A percentile compares a stretch with the other conserved stretches of the same genome.
Conservation (phyloP, 805 yeast genomes). For the Cyberlindnera saturnus region DNA sequence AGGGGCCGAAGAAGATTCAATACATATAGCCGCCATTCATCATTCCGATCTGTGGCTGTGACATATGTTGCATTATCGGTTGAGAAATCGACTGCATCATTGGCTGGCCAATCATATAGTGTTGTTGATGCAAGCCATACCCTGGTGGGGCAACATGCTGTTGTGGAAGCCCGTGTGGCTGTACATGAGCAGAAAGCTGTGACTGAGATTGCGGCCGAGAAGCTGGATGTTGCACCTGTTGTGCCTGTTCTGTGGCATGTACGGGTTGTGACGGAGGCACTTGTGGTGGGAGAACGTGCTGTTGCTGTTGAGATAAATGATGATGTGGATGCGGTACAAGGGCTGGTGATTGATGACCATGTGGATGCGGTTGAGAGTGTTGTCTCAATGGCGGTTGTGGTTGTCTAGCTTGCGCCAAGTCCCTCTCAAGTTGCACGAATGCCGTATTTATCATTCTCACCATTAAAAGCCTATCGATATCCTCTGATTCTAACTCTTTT, state of each 20-base stretch:
- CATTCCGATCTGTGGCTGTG: too few species aligned
- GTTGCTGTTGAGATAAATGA: not conserved
- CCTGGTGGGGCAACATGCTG: not conserved
- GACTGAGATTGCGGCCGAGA: too few species aligned
- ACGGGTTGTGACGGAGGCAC: not conserved
- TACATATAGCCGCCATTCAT: too few species aligned
- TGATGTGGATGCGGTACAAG: too few species aligned
- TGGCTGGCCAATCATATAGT: not conserved
- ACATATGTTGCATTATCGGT: too few species aligned
- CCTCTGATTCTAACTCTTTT: conserved; percentile 13
- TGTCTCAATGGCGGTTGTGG: not conserved
- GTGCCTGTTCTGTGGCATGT: not conserved
- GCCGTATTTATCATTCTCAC: conserved; percentile 16
- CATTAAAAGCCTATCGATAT: conserved; percentile 5
- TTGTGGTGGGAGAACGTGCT: not conserved
- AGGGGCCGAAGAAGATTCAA: too few species aligned
- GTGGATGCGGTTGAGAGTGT: too few species aligned
- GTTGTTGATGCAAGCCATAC: not conserved
- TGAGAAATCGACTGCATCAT: too few species aligned
- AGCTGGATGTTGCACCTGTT: not conserved
- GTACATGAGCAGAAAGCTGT: too few species aligned
- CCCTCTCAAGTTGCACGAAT: conserved; percentile 19
- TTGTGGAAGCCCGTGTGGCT: too few species aligned
- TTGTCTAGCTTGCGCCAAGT: conserved; percentile 2
- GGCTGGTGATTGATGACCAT: too few species aligned